These are phyloP conservation scores for Fraxinus nigra DNA, from an alignment of 305 asterid genomes.

Conservation along the genomic window DNA sequence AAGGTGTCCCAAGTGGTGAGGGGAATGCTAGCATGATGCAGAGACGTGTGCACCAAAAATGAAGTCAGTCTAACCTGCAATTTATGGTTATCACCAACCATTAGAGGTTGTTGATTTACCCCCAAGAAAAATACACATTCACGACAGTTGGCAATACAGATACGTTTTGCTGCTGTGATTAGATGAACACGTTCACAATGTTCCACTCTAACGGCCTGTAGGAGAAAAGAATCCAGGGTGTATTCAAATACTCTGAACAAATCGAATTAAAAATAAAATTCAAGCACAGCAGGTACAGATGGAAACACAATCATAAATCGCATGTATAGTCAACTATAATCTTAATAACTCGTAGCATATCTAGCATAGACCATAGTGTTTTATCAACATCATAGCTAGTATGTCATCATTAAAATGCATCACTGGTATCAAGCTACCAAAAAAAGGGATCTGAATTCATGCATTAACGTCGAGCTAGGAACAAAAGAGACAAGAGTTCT, in stretches of 20 bases:
- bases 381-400: background rate
- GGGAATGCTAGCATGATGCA: background rate
- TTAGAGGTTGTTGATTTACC: constrained; percentile 91
- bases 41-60: constrained; percentile 12
- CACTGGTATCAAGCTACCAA: background rate
- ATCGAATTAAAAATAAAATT: background rate
- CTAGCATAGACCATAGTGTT: background rate
- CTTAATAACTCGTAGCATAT: background rate
- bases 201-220: constrained; percentile 94
- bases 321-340: background rate
- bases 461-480: background rate
- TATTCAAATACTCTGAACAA: background rate
- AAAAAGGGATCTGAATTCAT: constrained; percentile 3
- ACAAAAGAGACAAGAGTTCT: constrained; percentile 12
- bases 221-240: constrained; percentile 18
- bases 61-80: constrained; percentile 64
- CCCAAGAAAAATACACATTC: constrained; percentile 97
- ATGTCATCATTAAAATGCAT: background rate
- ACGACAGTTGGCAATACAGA: constrained; percentile 96
- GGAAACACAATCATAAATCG: background rate
- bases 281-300: background rate
- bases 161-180: constrained; percentile 84
- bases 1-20: background rate
- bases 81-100: constrained; percentile 99
- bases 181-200: constrained; percentile 99